These are phyloP conservation scores for Cichorium intybus DNA, from an alignment of 140 eudicot species.

Conservation along the genomic window DNA sequence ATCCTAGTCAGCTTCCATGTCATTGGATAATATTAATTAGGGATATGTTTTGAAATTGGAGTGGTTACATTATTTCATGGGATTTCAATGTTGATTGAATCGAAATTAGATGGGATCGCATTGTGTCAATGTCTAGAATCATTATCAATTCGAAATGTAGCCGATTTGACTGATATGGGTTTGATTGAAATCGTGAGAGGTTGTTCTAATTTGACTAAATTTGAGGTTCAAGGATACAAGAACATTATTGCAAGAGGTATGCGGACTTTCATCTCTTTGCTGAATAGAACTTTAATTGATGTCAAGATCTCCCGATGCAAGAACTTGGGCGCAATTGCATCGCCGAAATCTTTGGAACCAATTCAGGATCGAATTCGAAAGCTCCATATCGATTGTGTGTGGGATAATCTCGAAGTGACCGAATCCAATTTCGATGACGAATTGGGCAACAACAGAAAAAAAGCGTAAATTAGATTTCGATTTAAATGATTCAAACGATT, in stretches of 20 bases:
- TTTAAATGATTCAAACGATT: slow-evolving; percentile 32
- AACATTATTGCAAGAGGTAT: slow-evolving; percentile 65
- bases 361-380: slow-evolving; percentile 49
- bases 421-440: no score
- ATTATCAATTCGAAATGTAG: slow-evolving; percentile 69
- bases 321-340: slow-evolving; percentile 60
- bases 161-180: slow-evolving; percentile 74
- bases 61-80: no score
- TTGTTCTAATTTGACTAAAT: slow-evolving; percentile 60
- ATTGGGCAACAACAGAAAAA: no score
- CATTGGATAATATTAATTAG: no score
- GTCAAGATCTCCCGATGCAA: slow-evolving; percentile 75
- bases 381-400: slow-evolving; percentile 83
- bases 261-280: slow-evolving; percentile 68
- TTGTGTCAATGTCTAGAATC: slow-evolving; percentile 64
- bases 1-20: no score
- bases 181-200: slow-evolving; percentile 85
- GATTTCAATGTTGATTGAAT: slow-evolving; percentile 63
- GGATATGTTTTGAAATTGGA: no score
- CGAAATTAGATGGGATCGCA: slow-evolving; percentile 73
- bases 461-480: slow-evolving; percentile 44
- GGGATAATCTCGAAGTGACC: slow-evolving; percentile 49
- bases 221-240: slow-evolving; percentile 74
- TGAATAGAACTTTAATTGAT: slow-evolving; percentile 48
- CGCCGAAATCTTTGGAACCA: slow-evolving; percentile 72